These are phyloP conservation scores for Periconia digitata DNA, from an alignment of 2,329 filamentous ascomycete species.

Conservation along the genomic window DNA sequence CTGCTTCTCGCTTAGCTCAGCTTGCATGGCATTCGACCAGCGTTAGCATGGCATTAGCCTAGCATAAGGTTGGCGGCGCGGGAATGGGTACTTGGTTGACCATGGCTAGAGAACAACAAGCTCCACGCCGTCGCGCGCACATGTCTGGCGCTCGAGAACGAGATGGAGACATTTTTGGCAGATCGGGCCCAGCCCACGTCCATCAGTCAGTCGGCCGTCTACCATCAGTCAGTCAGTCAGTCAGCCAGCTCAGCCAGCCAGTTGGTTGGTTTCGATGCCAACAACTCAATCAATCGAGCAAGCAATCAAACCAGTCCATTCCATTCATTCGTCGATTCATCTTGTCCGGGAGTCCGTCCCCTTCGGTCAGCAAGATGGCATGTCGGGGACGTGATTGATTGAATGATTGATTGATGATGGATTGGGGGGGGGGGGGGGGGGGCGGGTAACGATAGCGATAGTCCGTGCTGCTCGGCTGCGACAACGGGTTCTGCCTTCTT, in stretches of 20 bases:
- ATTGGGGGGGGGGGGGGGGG: too few species aligned
- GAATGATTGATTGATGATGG: too few species aligned
- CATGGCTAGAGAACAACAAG: slow-evolving; percentile 34
- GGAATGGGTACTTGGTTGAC: too few species aligned
- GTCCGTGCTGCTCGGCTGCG: slow-evolving; percentile 28
- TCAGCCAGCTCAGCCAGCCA: too few species aligned
- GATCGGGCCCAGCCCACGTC: background rate
- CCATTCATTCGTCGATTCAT: too few species aligned
- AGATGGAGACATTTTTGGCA: background rate
- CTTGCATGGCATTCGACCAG: slow-evolving; percentile 22
- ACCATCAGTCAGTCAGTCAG: background rate
- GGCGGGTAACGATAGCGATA: background rate
- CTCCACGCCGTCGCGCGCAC: slow-evolving; percentile 25
- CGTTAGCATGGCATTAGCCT: background rate
- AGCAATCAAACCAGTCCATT: too few species aligned
- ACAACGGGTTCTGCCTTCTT: slow-evolving; percentile 24
- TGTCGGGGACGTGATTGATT: too few species aligned
- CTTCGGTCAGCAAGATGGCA: too few species aligned
- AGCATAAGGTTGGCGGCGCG: too few species aligned
- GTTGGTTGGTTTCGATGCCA: slow-evolving; percentile 15
- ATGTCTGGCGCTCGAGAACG: background rate
- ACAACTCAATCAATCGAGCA: too few species aligned
- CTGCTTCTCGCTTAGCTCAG: slow-evolving; percentile 38
- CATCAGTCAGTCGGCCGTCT: too few species aligned
- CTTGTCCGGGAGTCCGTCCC: too few species aligned